Percentiles rank a stretch among this genome's conserved stretches.
Evolutionary conservation across 2,329 filamentous ascomycete species (phyloP).

Genomic region (Didymella segeticola): DNA sequence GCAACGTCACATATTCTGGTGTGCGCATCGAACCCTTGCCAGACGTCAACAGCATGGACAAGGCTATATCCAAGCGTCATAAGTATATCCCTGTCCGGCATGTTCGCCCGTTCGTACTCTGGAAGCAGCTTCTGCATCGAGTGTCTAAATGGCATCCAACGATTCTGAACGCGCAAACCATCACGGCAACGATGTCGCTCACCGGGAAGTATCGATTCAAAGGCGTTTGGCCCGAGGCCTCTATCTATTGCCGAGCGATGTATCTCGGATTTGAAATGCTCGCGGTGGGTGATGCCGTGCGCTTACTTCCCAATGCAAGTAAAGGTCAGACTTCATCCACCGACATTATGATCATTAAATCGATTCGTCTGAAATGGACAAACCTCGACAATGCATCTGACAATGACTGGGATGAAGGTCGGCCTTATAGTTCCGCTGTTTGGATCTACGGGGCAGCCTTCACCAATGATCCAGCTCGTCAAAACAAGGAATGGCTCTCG

Average conservation of each 20-base stretch:
- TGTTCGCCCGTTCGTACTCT: constrained; percentile 63
- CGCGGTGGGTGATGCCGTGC: constrained; percentile 61
- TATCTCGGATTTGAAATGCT: constrained; percentile 65
- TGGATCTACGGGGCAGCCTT: constrained; percentile 60
- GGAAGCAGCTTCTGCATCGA: constrained; percentile 56
- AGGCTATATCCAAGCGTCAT: constrained; percentile 60
- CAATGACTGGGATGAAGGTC: constrained; percentile 54
- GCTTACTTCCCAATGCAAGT: constrained; percentile 48
- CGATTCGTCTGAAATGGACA: constrained; percentile 59
- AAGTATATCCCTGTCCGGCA: constrained; percentile 62
- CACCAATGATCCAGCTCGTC: constrained; percentile 46
- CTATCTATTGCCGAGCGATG: constrained; percentile 60
- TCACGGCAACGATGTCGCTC: constrained; percentile 61
- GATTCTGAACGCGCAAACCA: constrained; percentile 60
- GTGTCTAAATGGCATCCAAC: constrained; percentile 59
- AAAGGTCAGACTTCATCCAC: constrained; percentile 42
- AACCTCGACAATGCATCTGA: constrained; percentile 57
- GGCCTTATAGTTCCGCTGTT: constrained; percentile 56
- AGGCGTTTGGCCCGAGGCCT: constrained; percentile 62
- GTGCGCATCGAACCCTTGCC: constrained; percentile 65
- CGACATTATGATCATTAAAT: constrained; percentile 62
- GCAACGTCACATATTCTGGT: constrained; percentile 58
- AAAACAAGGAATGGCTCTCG: constrained; percentile 34
- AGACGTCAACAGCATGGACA: constrained; percentile 57
- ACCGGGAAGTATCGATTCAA: constrained; percentile 60